Evolutionary conservation across 148 eudicot species (phyloP).

Genomic region (Camellia granthamiana): DNA sequence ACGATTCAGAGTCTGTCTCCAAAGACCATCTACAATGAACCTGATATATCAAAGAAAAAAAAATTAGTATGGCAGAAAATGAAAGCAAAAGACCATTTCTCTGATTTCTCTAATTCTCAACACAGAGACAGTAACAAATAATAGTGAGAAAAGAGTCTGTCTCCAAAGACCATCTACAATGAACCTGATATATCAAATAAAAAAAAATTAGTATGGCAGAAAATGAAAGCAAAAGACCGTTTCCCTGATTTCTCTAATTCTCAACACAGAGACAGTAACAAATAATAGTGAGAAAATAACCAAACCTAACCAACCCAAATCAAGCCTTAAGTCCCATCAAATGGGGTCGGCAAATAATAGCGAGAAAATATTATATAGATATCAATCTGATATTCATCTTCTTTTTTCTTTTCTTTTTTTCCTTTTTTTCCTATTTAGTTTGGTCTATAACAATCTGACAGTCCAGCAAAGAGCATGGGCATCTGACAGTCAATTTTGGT

Average conservation of each 20-base stretch:
- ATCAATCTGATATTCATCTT: not conserved
- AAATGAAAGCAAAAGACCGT: not conserved
- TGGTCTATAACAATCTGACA: not conserved
- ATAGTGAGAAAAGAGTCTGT: conserved; percentile 27
- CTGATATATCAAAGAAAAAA: conserved; percentile 33
- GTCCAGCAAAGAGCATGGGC: not conserved
- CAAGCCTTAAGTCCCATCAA: too few species aligned
- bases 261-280: not conserved
- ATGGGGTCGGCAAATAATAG: not conserved
- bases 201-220: not conserved
- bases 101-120: not conserved
- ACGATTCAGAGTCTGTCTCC: conserved; percentile 50
- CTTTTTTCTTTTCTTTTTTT: not conserved
- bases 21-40: conserved; percentile 71
- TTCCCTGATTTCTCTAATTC: not conserved
- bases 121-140: not conserved
- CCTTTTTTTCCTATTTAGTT: not conserved
- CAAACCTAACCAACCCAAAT: too few species aligned
- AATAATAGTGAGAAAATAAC: not conserved
- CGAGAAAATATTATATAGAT: not conserved
- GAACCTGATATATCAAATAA: conserved; percentile 46
- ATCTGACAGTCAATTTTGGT: not conserved
- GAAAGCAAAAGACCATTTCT: not conserved
- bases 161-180: conserved; percentile 62
- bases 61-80: not conserved